phyloP scores from a whole-genome alignment of 768 basidiomycete species.

The Suillus clintonianus region DNA sequence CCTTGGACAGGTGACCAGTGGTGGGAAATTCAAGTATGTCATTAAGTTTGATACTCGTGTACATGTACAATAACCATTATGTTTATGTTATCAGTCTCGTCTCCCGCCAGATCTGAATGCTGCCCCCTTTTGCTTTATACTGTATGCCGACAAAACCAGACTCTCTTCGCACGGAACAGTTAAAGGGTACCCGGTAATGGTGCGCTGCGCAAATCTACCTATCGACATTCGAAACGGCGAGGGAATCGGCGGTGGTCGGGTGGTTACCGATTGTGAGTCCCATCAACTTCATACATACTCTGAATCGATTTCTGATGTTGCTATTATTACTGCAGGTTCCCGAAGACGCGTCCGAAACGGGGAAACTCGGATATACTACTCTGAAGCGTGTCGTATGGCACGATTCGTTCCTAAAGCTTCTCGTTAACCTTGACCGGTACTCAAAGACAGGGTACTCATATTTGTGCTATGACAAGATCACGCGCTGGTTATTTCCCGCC shows the following conservation, averaged over 20 bases:
- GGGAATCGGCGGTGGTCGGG: slow-evolving; percentile 11
- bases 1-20: slow-evolving; percentile 38
- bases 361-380: slow-evolving; percentile 12
- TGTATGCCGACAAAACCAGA: slow-evolving; percentile 33
- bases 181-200: slow-evolving; percentile 20
- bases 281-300: background rate
- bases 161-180: slow-evolving; percentile 18
- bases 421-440: slow-evolving; percentile 19
- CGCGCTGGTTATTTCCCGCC: slow-evolving; percentile 15
- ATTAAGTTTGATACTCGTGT: background rate
- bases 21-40: slow-evolving; percentile 39
- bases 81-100: background rate
- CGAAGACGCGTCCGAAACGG: background rate
- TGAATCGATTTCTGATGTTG: too few species aligned
- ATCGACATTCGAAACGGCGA: slow-evolving; percentile 12
- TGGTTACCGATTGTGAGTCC: slow-evolving; percentile 24
- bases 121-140: slow-evolving; percentile 28
- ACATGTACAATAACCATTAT: background rate
- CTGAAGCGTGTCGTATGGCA: slow-evolving; percentile 25
- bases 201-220: slow-evolving; percentile 14
- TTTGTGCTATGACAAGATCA: slow-evolving; percentile 6
- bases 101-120: background rate
- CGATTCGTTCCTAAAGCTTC: slow-evolving; percentile 21
- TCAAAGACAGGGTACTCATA: slow-evolving; percentile 14
- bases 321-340: background rate